Evolutionary conservation across 495 filamentous ascomycete genomes (phyloP).

Genomic region (Glarea lozoyensis): DNA sequence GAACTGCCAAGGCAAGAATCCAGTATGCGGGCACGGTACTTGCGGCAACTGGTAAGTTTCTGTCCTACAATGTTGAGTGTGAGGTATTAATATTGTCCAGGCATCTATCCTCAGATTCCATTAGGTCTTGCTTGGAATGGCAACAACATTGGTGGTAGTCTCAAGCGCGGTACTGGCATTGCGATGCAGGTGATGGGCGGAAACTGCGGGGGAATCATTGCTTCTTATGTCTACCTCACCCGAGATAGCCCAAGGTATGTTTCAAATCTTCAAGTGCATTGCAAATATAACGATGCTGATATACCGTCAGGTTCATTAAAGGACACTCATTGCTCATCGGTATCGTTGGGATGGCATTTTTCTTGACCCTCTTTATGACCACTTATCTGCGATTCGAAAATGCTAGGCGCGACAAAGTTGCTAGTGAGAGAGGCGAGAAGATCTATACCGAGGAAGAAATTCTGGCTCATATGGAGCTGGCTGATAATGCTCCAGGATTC

Average conservation of each 20-base stretch:
- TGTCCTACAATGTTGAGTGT: slow-evolving; percentile 57
- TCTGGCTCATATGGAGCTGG: not conserved
- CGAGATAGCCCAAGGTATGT: not conserved
- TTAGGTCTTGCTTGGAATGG: slow-evolving; percentile 64
- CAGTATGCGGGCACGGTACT: slow-evolving; percentile 81
- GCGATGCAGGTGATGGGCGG: not conserved
- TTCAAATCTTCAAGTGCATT: no score
- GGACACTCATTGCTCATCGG: not conserved
- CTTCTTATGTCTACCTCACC: not conserved
- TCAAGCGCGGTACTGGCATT: slow-evolving; percentile 46
- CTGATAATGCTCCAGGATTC: not conserved
- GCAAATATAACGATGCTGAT: no score
- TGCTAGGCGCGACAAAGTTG: not conserved
- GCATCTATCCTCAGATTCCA: slow-evolving; percentile 58
- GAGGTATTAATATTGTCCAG: slow-evolving; percentile 56
- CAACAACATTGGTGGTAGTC: slow-evolving; percentile 57
- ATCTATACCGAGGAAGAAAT: not conserved
- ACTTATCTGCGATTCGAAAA: not conserved
- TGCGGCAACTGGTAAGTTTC: slow-evolving; percentile 70
- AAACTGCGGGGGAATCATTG: not conserved
- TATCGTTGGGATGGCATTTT: not conserved
- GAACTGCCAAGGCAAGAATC: slow-evolving; percentile 45
- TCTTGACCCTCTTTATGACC: not conserved
- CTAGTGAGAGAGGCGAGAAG: not conserved
- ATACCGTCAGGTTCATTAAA: no score